A percentile compares a stretch with the other conserved stretches of the same genome.
Evolutionary conservation across 306 rosid genomes (phyloP).

Genomic region (Prunus kanzakura): DNA sequence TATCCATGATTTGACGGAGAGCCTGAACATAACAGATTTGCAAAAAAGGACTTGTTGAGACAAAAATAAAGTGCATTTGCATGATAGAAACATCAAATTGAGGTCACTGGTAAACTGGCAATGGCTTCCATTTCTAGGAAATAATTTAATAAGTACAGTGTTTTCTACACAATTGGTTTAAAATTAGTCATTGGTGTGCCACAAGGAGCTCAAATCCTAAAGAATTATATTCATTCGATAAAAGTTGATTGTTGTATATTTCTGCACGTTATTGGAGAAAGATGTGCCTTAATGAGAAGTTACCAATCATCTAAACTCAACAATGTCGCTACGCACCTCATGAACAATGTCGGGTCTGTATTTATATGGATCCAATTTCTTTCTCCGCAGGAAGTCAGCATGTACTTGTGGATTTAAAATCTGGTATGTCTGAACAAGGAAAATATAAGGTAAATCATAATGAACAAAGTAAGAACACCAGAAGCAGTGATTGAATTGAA

Average conservation of each 20-base stretch:
- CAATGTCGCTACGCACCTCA: background rate
- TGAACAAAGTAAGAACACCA: background rate
- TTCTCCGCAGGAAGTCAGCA: constrained; percentile 8
- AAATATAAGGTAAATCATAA: background rate
- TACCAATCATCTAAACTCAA: background rate
- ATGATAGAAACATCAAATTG: background rate
- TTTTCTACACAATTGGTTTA: too few species aligned
- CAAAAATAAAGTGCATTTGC: background rate
- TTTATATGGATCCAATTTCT: constrained; percentile 14
- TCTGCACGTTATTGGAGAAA: background rate
- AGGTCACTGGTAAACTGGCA: too few species aligned
- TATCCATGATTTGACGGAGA: constrained; percentile 3
- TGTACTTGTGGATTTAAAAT: constrained; percentile 18
- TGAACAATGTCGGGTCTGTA: constrained; percentile 26
- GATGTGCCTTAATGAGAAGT: background rate
- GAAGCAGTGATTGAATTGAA: too few species aligned
- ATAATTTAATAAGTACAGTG: too few species aligned
- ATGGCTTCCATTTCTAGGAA: too few species aligned
- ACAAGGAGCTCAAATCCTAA: too few species aligned
- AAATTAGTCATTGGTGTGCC: too few species aligned
- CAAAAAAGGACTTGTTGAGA: background rate
- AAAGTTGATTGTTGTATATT: too few species aligned
- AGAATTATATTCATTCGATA: too few species aligned
- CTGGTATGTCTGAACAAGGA: background rate
- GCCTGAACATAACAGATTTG: constrained; percentile 7